phyloP scores from a whole-genome alignment of 164 flowering plant species.

The Chimonanthus praecox region DNA sequence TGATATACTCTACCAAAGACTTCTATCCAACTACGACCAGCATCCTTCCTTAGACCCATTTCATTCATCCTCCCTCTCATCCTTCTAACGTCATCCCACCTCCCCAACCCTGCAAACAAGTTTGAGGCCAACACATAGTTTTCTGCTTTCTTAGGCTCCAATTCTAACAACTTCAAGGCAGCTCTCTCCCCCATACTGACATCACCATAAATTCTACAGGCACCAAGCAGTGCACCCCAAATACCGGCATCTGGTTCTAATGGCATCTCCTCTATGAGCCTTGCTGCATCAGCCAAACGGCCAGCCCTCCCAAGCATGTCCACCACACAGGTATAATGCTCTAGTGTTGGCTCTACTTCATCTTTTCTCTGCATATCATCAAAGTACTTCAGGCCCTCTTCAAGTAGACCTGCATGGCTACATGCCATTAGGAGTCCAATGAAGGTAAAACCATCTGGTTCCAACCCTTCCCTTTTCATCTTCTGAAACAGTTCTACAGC shows the following conservation, averaged over 20 bases:
- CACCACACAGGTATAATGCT: conserved; percentile 63
- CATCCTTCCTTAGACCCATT: conserved; percentile 43
- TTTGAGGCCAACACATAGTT: conserved; percentile 48
- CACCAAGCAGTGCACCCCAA: conserved; percentile 62
- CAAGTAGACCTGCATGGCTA: conserved; percentile 47
- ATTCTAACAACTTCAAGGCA: conserved; percentile 37
- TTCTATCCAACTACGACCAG: conserved; percentile 70
- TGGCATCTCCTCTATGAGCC: conserved; percentile 44
- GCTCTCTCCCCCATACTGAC: conserved; percentile 38
- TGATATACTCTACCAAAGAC: conserved; percentile 39
- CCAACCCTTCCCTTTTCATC: conserved; percentile 32
- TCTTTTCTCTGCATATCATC: conserved; percentile 22
- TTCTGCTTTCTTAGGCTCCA: conserved; percentile 44
- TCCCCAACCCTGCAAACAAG: conserved; percentile 46
- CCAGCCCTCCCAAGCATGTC: conserved; percentile 73
- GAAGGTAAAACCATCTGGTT: conserved; percentile 50
- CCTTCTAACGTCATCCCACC: conserved; percentile 61
- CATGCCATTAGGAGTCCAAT: conserved; percentile 53
- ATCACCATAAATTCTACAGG: conserved; percentile 41
- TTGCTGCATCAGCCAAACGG: conserved; percentile 38
- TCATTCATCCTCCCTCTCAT: conserved; percentile 54
- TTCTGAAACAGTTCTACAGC: conserved; percentile 41
- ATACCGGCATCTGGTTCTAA: conserved; percentile 53
- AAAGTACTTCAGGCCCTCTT: conserved; percentile 33
- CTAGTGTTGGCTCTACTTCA: conserved; percentile 38